Conservation (phyloP, 805 yeast species). For the Limtongia smithiae region DNA sequence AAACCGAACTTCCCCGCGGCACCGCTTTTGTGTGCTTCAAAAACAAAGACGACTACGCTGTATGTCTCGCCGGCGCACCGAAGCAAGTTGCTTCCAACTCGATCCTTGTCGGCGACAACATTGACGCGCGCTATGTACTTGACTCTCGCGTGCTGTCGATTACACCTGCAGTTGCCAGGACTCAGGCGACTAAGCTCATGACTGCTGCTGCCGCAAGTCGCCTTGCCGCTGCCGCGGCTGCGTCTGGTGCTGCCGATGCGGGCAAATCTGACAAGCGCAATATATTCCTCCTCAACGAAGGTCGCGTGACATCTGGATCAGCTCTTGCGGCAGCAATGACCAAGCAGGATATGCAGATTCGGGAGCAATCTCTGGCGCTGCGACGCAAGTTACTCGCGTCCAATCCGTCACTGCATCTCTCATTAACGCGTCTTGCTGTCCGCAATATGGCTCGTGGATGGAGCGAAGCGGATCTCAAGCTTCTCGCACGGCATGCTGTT, state of each 20-base stretch:
- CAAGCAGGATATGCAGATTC: constrained; percentile 71
- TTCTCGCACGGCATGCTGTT: constrained; percentile 89
- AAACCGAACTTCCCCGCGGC: constrained; percentile 83
- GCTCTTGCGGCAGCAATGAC: constrained; percentile 68
- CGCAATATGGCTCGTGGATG: constrained; percentile 91
- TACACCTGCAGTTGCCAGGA: constrained; percentile 81
- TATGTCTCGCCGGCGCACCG: constrained; percentile 78
- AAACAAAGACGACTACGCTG: constrained; percentile 55
- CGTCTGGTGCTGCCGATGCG: constrained; percentile 48
- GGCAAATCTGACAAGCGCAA: constrained; percentile 76
- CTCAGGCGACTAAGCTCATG: constrained; percentile 68
- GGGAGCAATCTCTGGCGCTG: constrained; percentile 81
- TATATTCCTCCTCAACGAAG: constrained; percentile 84
- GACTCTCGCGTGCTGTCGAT: constrained; percentile 88
- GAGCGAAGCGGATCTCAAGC: constrained; percentile 83
- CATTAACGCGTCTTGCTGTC: constrained; percentile 92
- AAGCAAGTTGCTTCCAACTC: constrained; percentile 51
- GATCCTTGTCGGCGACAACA: constrained; percentile 86
- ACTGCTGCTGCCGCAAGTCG: constrained; percentile 71
- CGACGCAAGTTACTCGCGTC: constrained; percentile 87
- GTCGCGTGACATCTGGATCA: constrained; percentile 78
- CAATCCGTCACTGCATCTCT: constrained; percentile 85
- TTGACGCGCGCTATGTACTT: constrained; percentile 67
- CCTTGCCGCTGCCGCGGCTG: constrained; percentile 69
- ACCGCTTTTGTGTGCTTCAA: constrained; percentile 91